Percentiles rank a stretch among this genome's conserved stretches.
Evolutionary conservation across 306 rosid species (phyloP).

Genomic region (Cyamopsis tetragonoloba): DNA sequence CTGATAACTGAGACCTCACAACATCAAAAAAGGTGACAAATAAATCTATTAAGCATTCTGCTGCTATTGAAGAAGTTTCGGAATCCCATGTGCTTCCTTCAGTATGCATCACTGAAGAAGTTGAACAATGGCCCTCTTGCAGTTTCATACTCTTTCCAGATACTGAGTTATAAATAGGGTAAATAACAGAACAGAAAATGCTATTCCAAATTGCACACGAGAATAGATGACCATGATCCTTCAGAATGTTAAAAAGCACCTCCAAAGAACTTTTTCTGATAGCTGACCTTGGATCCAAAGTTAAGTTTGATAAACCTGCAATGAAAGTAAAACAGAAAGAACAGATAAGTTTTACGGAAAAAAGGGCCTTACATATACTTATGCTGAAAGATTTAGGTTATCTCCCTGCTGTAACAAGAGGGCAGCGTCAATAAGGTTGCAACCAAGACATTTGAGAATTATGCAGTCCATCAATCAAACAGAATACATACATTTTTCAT

Average conservation of each 20-base stretch:
- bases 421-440: neutral
- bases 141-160: conserved; percentile 39
- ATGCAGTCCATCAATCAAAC: conserved; percentile 2
- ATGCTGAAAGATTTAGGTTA: neutral
- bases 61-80: conserved; percentile 81
- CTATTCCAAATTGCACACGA: conserved; percentile 73
- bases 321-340: conserved; percentile 21
- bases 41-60: conserved; percentile 78
- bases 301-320: conserved; percentile 89
- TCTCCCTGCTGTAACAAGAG: neutral
- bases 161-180: conserved; percentile 59
- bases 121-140: conserved; percentile 38
- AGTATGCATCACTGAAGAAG: conserved; percentile 37
- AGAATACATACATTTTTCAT: neutral
- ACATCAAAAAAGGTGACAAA: conserved; percentile 62
- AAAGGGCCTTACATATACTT: neutral
- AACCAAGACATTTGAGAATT: neutral
- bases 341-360: neutral
- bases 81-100: conserved; percentile 87
- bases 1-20: conserved; percentile 77
- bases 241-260: conserved; percentile 90
- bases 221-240: conserved; percentile 96
- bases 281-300: conserved; percentile 89
- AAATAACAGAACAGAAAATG: conserved; percentile 65
- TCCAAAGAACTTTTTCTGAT: conserved; percentile 97